Evolutionary conservation across 345 rosid species (phyloP).

Genomic region (Salix caprea): DNA sequence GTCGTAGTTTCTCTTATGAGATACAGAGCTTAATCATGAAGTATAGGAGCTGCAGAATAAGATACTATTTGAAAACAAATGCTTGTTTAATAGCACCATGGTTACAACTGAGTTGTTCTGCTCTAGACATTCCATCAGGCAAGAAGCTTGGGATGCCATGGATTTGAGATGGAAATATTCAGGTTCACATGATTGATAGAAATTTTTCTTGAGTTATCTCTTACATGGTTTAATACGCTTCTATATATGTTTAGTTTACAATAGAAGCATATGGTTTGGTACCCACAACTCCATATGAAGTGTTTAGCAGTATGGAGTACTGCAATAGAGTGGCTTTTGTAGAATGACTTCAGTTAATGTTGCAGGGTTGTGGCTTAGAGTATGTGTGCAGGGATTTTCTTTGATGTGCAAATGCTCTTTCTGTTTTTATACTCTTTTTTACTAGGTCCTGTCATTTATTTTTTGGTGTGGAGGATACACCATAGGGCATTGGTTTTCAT

Average conservation of each 20-base stretch:
- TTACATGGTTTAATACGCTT: not conserved
- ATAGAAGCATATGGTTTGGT: not conserved
- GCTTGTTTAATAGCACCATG: not conserved
- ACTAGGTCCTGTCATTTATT: not conserved
- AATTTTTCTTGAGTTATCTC: not conserved
- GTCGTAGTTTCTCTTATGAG: not conserved
- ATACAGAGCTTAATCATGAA: not conserved
- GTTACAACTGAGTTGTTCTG: not conserved
- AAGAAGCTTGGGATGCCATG: not conserved
- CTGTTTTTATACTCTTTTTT: not conserved
- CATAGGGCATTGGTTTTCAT: not conserved
- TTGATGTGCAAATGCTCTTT: not conserved
- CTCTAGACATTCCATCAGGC: not conserved
- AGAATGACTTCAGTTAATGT: not conserved
- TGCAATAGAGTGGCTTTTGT: not conserved
- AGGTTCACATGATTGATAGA: not conserved
- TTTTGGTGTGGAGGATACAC: conserved; percentile 3
- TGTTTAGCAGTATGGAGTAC: not conserved
- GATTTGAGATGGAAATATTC: not conserved
- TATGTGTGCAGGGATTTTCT: not conserved
- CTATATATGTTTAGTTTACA: not conserved
- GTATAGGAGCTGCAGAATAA: not conserved
- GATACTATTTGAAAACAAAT: not conserved
- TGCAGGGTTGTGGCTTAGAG: not conserved
- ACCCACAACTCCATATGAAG: conserved; percentile 3